phyloP scores from a whole-genome alignment of 176 grass and related monocot species.

The Alopecurus myosuroides region DNA sequence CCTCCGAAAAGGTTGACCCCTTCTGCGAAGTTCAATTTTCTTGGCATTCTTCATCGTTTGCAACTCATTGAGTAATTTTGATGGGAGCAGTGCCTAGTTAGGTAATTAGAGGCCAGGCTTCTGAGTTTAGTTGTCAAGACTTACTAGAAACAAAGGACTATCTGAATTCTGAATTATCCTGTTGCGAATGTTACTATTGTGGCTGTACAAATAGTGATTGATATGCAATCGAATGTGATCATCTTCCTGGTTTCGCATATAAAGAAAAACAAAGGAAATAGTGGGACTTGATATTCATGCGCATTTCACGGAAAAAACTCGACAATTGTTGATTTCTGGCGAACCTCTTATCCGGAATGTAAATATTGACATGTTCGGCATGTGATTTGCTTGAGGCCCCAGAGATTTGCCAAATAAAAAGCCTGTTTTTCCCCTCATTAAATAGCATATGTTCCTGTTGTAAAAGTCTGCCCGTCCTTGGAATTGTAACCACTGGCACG shows the following conservation, averaged over 20 bases:
- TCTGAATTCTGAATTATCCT: neutral
- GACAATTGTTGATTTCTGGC: neutral
- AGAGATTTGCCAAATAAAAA: neutral
- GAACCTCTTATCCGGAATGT: neutral
- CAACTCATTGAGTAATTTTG: neutral
- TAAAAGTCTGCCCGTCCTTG: neutral
- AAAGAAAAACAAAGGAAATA: neutral
- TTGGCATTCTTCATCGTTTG: neutral
- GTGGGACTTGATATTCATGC: neutral
- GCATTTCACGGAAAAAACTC: neutral
- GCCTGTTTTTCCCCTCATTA: neutral
- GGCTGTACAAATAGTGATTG: neutral
- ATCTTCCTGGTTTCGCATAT: neutral
- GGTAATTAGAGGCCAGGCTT: neutral
- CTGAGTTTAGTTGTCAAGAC: slow-evolving; percentile 3
- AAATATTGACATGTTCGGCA: neutral
- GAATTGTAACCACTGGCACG: neutral
- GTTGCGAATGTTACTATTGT: neutral
- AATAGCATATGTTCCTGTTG: neutral
- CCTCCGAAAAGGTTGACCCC: neutral
- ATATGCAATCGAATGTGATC: neutral
- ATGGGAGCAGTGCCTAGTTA: neutral
- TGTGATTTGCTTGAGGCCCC: neutral
- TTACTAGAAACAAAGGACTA: neutral
- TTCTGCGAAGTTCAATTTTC: neutral